Evolutionary conservation across 768 basidiomycete genomes (phyloP).

Genomic region (Boletus sp.): DNA sequence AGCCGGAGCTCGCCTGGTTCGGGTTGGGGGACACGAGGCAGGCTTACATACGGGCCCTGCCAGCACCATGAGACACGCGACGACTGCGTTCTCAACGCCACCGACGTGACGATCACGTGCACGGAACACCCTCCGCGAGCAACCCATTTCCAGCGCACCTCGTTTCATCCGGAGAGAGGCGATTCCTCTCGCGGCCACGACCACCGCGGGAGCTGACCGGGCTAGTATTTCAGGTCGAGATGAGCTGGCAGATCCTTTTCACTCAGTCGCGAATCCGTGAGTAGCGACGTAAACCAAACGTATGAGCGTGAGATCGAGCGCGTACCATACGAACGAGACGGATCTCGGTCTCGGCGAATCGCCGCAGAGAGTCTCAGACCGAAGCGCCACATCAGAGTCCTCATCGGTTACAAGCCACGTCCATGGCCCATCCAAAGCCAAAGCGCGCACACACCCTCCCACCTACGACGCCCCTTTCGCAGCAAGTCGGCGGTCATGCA

Average conservation of each 20-base stretch:
- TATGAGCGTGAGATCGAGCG: no score
- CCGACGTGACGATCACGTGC: constrained; percentile 23
- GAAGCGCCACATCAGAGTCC: no score
- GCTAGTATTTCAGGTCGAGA: no score
- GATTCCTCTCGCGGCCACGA: no score
- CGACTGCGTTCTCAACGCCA: constrained; percentile 2
- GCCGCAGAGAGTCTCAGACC: background rate
- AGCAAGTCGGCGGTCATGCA: constrained; percentile 81
- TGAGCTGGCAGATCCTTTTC: no score
- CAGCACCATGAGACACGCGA: constrained; percentile 7
- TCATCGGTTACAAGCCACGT: no score
- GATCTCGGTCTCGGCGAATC: background rate
- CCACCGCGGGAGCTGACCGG: no score
- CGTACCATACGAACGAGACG: no score
- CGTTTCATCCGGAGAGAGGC: no score
- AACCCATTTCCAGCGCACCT: no score
- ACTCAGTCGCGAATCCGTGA: no score
- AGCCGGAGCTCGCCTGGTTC: constrained; percentile 24
- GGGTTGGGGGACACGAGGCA: constrained; percentile 28
- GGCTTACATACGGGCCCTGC: constrained; percentile 24
- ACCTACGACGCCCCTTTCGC: constrained; percentile 35
- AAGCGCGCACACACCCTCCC: constrained; percentile 19
- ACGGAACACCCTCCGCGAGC: background rate
- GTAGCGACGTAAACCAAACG: no score
- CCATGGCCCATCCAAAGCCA: constrained; percentile 4